Conservation (phyloP, 352 stramenopile genomes). For the Phytophthora foliorum region DNA sequence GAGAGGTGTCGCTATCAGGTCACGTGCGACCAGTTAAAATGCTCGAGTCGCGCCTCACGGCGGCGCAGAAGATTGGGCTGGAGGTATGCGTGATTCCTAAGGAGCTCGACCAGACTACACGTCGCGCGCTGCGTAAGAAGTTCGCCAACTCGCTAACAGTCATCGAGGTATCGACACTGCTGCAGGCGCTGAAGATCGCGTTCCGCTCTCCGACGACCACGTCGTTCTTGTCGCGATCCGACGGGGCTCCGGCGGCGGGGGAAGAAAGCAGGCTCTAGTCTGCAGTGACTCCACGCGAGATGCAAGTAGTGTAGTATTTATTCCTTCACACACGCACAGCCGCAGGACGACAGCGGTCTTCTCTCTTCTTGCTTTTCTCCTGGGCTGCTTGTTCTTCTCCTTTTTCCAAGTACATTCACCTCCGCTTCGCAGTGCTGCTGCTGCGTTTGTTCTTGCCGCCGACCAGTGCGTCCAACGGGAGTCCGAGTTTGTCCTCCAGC, state of each 20-base stretch:
- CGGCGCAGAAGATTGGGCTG: slow-evolving; percentile 85
- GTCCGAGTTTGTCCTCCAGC: slow-evolving; percentile 71
- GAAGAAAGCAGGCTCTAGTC: slow-evolving; percentile 29
- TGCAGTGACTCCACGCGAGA: slow-evolving; percentile 23
- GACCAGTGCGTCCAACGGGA: slow-evolving; percentile 77
- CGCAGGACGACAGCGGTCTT: slow-evolving; percentile 24
- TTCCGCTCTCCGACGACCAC: slow-evolving; percentile 35
- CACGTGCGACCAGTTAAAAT: slow-evolving; percentile 85
- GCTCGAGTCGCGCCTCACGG: slow-evolving; percentile 81
- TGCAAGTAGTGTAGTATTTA: slow-evolving; percentile 48
- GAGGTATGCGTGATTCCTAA: slow-evolving; percentile 78
- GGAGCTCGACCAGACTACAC: slow-evolving; percentile 54
- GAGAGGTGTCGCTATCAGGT: slow-evolving; percentile 83
- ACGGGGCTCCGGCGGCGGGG: slow-evolving; percentile 8
- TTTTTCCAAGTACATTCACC: slow-evolving; percentile 33
- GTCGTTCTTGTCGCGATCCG: slow-evolving; percentile 28
- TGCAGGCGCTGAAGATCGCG: slow-evolving; percentile 73
- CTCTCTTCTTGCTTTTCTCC: slow-evolving; percentile 21
- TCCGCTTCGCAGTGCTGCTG: slow-evolving; percentile 31
- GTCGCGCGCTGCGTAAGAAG: slow-evolving; percentile 56
- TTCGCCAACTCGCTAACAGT: slow-evolving; percentile 65
- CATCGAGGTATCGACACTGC: slow-evolving; percentile 71
- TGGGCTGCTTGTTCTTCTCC: slow-evolving; percentile 9
- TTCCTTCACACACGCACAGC: slow-evolving; percentile 35
- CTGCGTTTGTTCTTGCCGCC: slow-evolving; percentile 42